Base-by-base conservation (phyloP, 1,284 basidiomycete genomes). In the Salmacisia buchloeana region DNA sequence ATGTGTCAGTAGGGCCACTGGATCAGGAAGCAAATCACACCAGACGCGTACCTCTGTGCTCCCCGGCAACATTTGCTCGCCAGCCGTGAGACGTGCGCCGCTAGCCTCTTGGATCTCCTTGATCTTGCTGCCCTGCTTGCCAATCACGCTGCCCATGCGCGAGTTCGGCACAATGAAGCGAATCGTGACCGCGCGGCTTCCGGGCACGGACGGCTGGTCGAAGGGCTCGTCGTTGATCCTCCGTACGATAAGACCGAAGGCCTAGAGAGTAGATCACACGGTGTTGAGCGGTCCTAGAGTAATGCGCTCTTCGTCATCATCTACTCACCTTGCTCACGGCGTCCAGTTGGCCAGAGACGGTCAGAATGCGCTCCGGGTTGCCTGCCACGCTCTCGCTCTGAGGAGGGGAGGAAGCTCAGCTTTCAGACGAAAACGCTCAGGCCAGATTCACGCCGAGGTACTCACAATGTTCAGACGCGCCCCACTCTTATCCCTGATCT, bases 51-150 rank as follows among this genome's bases (percentile, higher is more conserved):
- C 58, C 87, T 99, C 96, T 13, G 96, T 98, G n/a, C 92, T 96
- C 13, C 92, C 93, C 2, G 96, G 94, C 31, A 99, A 85, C 93
- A 98, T 96, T 46, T 92, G 90, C 81, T 98, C 96, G 73, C 90
- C 93, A 6, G 96, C 96, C 76, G 97, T 97, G 67, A 99, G 83
- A 66, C 93, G 84, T 7, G 96, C 96, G 38, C 96, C 96, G 69
- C 91, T 94, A 13, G 94, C 94, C 77, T 99, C 96, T 81, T 99
- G 96, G 74, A 99, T 99, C 83, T 99, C 96, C 83, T 97, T 98
- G 82, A 99, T 99, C 82, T 98, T 98, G 61, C 89, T 88, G 29
- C 96, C 96, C 69, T 89, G 90, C 81, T 96, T 97, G 67, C 96
- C 96, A 75, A 99, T 99, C 65, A 99, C 92, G 36, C 92, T 96